phyloP scores from a whole-genome alignment of 1,284 basidiomycete species.

The Ceratobasidium sp. region DNA sequence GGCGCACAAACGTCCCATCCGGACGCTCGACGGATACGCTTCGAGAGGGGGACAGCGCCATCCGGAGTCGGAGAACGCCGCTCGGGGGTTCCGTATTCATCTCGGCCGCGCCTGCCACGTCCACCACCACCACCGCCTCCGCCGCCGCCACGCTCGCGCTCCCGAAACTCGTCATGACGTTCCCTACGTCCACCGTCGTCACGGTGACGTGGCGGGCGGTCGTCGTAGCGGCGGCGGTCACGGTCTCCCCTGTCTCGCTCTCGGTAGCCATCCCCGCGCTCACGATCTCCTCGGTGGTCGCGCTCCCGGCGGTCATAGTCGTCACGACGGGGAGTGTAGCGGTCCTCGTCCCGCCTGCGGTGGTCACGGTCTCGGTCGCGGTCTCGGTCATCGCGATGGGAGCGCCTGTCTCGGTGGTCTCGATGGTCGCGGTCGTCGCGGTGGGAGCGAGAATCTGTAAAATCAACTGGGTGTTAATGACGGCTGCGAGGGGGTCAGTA shows the following conservation, averaged over 20 bases:
- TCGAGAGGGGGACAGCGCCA: constrained; percentile 80
- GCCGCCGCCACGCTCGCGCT: constrained; percentile 47
- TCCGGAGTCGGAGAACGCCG: constrained; percentile 91
- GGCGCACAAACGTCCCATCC: constrained; percentile 97
- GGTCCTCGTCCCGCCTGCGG: constrained; percentile 47
- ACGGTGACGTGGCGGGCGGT: constrained; percentile 45
- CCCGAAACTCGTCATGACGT: constrained; percentile 42
- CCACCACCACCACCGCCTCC: constrained; percentile 49
- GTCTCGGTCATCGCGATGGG: constrained; percentile 40
- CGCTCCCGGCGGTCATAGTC: constrained; percentile 43
- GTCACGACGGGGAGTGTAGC: constrained; percentile 43
- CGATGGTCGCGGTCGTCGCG: constrained; percentile 54
- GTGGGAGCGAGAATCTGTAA: constrained; percentile 22
- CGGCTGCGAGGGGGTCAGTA: constrained; percentile 22
- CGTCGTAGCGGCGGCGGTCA: constrained; percentile 42
- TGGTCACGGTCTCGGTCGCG: constrained; percentile 46
- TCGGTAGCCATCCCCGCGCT: constrained; percentile 46
- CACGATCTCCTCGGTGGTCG: constrained; percentile 46
- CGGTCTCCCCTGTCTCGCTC: constrained; percentile 46
- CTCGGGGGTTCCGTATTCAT: constrained; percentile 71
- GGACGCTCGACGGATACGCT: constrained; percentile 84
- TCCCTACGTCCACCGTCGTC: constrained; percentile 44
- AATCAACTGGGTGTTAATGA: constrained; percentile 4
- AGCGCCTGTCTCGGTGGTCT: constrained; percentile 47
- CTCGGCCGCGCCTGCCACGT: constrained; percentile 52